A percentile compares a stretch with the other conserved stretches of the same genome.
Evolutionary conservation across 352 stramenopile genomes (phyloP).

Genomic region (Pythium apleroticum): DNA sequence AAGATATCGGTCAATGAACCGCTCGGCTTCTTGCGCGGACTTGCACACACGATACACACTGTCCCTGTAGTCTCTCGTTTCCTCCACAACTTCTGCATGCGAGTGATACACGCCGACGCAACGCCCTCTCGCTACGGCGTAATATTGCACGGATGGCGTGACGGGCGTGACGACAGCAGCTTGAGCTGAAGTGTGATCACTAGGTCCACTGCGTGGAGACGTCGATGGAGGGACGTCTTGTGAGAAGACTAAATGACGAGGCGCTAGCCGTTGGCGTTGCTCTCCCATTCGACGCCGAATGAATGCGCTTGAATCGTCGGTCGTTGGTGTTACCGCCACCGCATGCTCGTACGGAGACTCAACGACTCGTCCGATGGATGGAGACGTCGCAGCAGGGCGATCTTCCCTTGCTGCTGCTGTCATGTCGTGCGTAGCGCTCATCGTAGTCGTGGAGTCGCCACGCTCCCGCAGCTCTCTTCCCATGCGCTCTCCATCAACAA

Average conservation of each 20-base stretch:
- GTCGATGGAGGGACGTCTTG: background rate
- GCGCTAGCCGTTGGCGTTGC: conserved; percentile 5
- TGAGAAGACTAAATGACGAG: conserved; percentile 4
- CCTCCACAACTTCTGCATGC: conserved; percentile 36
- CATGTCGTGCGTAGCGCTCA: too few species aligned
- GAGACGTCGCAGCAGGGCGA: too few species aligned
- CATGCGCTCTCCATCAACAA: too few species aligned
- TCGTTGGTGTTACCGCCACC: background rate
- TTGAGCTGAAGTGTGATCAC: too few species aligned
- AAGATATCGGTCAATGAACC: conserved; percentile 40
- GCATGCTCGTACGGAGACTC: too few species aligned
- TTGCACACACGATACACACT: conserved; percentile 34
- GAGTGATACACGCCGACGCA: conserved; percentile 48
- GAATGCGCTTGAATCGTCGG: background rate
- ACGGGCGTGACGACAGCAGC: conserved; percentile 3
- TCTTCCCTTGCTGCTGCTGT: too few species aligned
- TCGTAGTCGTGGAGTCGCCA: too few species aligned
- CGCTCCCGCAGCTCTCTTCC: too few species aligned
- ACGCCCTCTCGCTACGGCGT: conserved; percentile 49
- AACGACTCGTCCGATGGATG: too few species aligned
- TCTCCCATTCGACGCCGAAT: background rate
- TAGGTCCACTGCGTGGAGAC: background rate
- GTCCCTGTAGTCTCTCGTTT: conserved; percentile 14
- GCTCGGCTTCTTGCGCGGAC: conserved; percentile 42
- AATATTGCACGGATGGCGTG: conserved; percentile 17